Evolutionary conservation across 768 basidiomycete species (phyloP).

Genomic region (Boletus coccyginus): DNA sequence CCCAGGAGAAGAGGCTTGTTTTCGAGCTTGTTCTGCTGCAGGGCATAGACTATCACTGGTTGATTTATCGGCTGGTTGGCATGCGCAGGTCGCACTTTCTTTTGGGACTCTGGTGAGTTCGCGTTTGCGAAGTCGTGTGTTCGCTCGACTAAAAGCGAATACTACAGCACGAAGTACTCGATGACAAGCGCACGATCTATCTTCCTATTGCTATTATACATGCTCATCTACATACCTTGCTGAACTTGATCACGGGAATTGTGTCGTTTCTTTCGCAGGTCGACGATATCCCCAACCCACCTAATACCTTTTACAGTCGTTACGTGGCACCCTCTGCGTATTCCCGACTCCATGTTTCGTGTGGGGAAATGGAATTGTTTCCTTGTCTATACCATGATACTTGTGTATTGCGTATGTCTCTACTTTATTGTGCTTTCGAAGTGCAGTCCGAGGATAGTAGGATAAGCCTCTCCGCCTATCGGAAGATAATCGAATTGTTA

Average conservation of each 20-base stretch:
- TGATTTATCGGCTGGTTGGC: constrained; percentile 20
- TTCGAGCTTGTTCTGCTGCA: constrained; percentile 67
- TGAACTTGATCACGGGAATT: constrained; percentile 28
- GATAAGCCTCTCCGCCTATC: constrained; percentile 7
- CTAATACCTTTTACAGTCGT: constrained; percentile 32
- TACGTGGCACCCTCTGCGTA: constrained; percentile 21
- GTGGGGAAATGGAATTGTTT: constrained; percentile 14
- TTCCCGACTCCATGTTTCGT: constrained; percentile 4
- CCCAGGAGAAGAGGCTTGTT: constrained; percentile 61
- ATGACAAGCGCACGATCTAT: constrained; percentile 34
- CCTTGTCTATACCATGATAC: constrained; percentile 27
- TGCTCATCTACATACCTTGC: constrained; percentile 28
- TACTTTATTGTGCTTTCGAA: constrained; percentile 31
- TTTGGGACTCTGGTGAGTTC: constrained; percentile 24
- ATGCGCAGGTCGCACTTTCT: constrained; percentile 30
- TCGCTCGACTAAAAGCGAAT: not conserved
- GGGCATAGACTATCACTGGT: constrained; percentile 42
- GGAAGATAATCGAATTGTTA: constrained; percentile 26
- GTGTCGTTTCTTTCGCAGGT: constrained; percentile 29
- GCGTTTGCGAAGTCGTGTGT: too few species aligned
- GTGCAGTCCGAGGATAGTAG: constrained; percentile 6
- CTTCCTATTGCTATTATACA: constrained; percentile 32
- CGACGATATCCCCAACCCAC: constrained; percentile 27
- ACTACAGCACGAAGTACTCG: constrained; percentile 25
- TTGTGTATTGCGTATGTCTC: constrained; percentile 29